These are phyloP conservation scores for Colletotrichum filicis DNA, from an alignment of 2,329 filamentous ascomycete genomes.

Conservation along the genomic window DNA sequence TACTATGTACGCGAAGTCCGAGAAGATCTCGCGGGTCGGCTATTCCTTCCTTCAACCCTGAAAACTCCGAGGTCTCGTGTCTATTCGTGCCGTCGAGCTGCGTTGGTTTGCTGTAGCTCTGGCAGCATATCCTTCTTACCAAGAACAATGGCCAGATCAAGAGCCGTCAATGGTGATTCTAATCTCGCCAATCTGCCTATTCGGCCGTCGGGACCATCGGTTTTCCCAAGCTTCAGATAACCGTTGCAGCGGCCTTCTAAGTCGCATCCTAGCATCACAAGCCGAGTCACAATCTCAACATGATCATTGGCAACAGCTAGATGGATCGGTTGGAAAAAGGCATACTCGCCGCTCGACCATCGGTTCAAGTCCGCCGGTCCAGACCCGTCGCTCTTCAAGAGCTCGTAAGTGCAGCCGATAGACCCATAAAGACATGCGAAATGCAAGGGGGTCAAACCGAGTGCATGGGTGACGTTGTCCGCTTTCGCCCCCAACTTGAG, in stretches of 20 bases:
- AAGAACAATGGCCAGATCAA: background rate
- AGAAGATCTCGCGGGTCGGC: background rate
- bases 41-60: background rate
- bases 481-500: background rate
- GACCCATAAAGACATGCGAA: constrained; percentile 14
- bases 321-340: background rate
- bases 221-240: background rate
- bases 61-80: background rate
- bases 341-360: background rate
- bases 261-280: background rate
- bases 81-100: background rate
- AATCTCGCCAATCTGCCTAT: background rate
- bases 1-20: background rate
- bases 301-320: background rate
- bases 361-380: background rate
- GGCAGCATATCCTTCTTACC: background rate
- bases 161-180: background rate
- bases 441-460: constrained; percentile 5
- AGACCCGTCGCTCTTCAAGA: background rate
- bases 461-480: background rate
- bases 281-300: background rate
- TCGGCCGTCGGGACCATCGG: background rate
- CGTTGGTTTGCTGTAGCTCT: background rate
- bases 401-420: background rate
- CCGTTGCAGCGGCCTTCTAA: background rate